Base-by-base conservation (phyloP, 371 early-diverging fungal species). In the Batkoa obscura region DNA sequence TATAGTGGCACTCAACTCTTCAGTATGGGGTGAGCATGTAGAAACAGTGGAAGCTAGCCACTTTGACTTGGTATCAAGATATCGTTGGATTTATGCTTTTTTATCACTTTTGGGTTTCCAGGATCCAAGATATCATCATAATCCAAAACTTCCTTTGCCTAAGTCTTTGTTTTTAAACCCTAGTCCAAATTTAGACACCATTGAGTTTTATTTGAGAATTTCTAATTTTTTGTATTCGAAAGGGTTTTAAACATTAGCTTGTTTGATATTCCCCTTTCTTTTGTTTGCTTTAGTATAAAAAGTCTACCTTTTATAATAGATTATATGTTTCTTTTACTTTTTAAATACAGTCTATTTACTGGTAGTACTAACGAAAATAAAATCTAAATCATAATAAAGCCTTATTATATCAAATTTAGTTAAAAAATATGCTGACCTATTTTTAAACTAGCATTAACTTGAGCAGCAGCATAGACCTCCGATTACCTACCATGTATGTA, bases 21-120 rank as follows among this genome's bases (percentile, higher is more conserved):
- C 92, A 3, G 71, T 70, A 60, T 94, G 90, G 90, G 94, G 94
- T 17, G 66, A 77, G 51, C 87, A 88, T 58, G 61, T 88, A 34
- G 83, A 82, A 42, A 82, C 84, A 6, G 72, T 90, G 31, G 68
- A 80, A 38, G 81, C 83, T 30, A 84, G 86, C 58, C 90, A 93
- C 62, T 93, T 84, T 23, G 87, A 83, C 62, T 71, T 92, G 45
- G 82, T 75, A 59, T 72, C 72, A 13, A 15, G 15, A 13, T 15
- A 15, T 23, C 45, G 45, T 5, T 45, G 59, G 45, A 66, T 65
- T 17, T 31, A 31, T 35, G 34, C 51, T 4, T 8, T 50, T 13
- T 17, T 13, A 13, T 13, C 8, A 9, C 13, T 17, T 3, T 13
- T 50, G 8, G 51, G 51, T 12, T 50, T 13, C 34, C 13, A 35